phyloP scores from a whole-genome alignment of 352 stramenopile species.

The Stramenopiles sp. region DNA sequence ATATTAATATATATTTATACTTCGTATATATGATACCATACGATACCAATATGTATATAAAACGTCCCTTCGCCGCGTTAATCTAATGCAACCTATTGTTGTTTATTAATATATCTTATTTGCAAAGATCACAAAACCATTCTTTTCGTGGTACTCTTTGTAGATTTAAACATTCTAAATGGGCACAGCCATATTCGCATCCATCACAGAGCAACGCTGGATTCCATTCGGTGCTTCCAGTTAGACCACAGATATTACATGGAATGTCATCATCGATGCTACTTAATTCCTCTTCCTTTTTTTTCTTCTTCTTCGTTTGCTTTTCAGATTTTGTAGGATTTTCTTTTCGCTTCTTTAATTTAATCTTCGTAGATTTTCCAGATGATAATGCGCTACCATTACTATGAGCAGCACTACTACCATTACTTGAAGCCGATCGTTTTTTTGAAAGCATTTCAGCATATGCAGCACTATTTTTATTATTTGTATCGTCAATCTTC shows the following conservation, averaged over 20 bases:
- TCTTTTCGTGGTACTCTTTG: not conserved
- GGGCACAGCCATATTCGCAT: not conserved
- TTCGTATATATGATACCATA: too few species aligned
- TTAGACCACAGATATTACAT: conserved; percentile 6
- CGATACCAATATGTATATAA: too few species aligned
- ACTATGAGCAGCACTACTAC: too few species aligned
- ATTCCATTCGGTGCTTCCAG: not conserved
- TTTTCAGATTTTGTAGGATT: not conserved
- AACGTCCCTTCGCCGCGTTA: too few species aligned
- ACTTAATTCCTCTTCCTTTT: not conserved
- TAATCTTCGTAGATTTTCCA: too few species aligned
- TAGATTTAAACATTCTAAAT: conserved; percentile 1
- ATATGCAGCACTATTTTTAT: not conserved
- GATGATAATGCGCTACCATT: too few species aligned
- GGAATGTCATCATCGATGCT: not conserved
- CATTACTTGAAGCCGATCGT: too few species aligned
- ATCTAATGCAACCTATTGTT: too few species aligned
- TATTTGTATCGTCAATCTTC: not conserved
- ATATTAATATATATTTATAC: too few species aligned
- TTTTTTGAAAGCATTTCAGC: not conserved
- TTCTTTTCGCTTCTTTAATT: too few species aligned
- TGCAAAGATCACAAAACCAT: not conserved
- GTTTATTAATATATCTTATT: too few species aligned
- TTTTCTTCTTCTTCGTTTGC: not conserved
- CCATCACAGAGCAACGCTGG: not conserved